Evolutionary conservation across 2,329 filamentous ascomycete species (phyloP).

Genomic region (Neurospora sp.): DNA sequence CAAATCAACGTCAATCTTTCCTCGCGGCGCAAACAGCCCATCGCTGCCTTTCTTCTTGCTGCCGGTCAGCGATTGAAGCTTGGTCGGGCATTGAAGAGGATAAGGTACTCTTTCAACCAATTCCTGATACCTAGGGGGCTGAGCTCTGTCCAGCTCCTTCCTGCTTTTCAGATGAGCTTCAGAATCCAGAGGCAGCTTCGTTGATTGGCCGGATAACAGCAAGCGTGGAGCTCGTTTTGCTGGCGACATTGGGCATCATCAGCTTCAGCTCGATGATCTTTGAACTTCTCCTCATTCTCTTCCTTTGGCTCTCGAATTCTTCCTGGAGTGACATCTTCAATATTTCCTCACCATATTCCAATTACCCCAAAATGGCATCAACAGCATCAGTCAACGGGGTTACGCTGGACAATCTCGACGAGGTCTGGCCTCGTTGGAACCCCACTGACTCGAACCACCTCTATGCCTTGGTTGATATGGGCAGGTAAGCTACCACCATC

Average conservation of each 20-base stretch:
- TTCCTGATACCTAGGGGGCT: neutral
- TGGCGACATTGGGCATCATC: neutral
- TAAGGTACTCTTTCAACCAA: neutral
- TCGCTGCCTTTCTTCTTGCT: neutral
- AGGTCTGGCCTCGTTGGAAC: conserved; percentile 40
- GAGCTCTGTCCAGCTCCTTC: neutral
- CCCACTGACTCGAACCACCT: conserved; percentile 37
- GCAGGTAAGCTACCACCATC: conserved; percentile 33
- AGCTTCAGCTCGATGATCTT: neutral
- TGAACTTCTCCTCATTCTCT: neutral
- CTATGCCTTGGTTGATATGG: conserved; percentile 51
- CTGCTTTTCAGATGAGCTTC: neutral
- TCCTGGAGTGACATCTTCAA: neutral
- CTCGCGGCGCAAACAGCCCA: neutral
- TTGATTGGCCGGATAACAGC: neutral
- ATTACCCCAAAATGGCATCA: conserved; percentile 20
- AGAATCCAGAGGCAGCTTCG: neutral
- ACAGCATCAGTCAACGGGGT: conserved; percentile 30
- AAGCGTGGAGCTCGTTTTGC: neutral
- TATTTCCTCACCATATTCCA: neutral
- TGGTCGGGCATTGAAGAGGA: neutral
- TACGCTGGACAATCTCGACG: conserved; percentile 40
- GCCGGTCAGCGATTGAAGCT: neutral
- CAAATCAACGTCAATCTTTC: neutral
- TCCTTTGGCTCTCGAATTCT: neutral